Base-by-base conservation (phyloP, 805 yeast genomes). In the Wickerhamomyces subpelliculosus region DNA sequence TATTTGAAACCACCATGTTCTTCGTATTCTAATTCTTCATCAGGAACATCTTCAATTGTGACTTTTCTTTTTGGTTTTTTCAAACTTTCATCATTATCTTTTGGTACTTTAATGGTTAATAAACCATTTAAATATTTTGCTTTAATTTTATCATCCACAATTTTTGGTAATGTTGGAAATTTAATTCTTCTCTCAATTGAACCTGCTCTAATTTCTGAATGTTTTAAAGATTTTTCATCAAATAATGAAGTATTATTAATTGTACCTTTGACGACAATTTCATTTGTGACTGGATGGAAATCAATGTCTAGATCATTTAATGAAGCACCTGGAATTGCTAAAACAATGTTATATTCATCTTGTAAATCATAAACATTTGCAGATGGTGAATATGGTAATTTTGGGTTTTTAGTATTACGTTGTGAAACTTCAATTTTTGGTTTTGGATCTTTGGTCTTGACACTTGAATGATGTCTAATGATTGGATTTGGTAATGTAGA, bases 281-380 rank as follows among this genome's bases (percentile, higher is more conserved):
- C 80, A 46, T 70, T 69, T 11, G 73, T 65, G 2, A 78, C 63
- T 27, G 82, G 78, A 48, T 78, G 83, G 56, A 65, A 77, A 48
- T 78, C 79, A 30, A 78, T 67, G 36, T 70, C 72, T 44, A 78
- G 68, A 14, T 72, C 66, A 29, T 68, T 66, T 18, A 73, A 68
- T 24, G 65, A 61, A 3, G 79, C 78, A 34, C 84, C 84, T n/a
- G 84, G 77, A 20, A 78, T 52, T 4, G 80, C 71, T 11, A 76
- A 52, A 1, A 70, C 71, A 11, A 75, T 67, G 13, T 65, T 51
- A 44, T 75, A 78, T 14, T 60, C 56, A 14, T 63, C 63, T 1
- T 64, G 62, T 35, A 64, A 60, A 42, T 77, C 78, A 46, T 75
- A 76, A n/a, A 76, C 69, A 45, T 77, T 78, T 4, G 76, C 60